phyloP scores from a whole-genome alignment of 1,284 basidiomycete genomes.

The Meira miltonrushii region DNA sequence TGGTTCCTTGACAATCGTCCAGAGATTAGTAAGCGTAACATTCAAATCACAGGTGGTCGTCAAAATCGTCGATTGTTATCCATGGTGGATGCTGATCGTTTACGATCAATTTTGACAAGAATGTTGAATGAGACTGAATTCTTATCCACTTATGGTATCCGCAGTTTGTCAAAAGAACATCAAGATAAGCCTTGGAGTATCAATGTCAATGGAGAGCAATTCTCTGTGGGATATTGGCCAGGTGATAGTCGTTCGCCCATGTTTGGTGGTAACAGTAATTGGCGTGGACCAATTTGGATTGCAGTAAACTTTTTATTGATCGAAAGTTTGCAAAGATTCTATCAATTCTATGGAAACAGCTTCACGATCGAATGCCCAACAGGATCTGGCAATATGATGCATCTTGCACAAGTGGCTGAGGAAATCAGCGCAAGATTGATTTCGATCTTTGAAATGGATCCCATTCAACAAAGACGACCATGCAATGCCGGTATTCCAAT shows the following conservation, averaged over 20 bases:
- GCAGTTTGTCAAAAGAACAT: conserved; percentile 78
- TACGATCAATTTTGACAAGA: conserved; percentile 81
- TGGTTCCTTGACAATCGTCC: conserved; percentile 95
- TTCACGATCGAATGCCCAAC: conserved; percentile 80
- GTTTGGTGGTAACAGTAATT: conserved; percentile 94
- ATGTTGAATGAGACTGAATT: conserved; percentile 87
- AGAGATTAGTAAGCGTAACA: conserved; percentile 78
- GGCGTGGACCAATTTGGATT: conserved; percentile 81
- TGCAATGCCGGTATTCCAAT: conserved; percentile 84
- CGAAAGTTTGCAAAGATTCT: conserved; percentile 89
- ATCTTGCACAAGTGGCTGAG: conserved; percentile 83
- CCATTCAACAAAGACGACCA: conserved; percentile 72
- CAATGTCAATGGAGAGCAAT: conserved; percentile 82
- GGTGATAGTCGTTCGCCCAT: conserved; percentile 93
- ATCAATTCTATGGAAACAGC: conserved; percentile 55
- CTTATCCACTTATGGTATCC: conserved; percentile 84
- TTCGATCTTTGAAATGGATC: conserved; percentile 86
- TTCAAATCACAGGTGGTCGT: conserved; percentile 74
- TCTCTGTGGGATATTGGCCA: conserved; percentile 94
- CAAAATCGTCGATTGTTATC: conserved; percentile 84
- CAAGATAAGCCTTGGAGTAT: conserved; percentile 91
- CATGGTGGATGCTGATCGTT: conserved; percentile 81
- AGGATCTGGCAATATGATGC: conserved; percentile 64
- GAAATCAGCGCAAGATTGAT: conserved; percentile 97
- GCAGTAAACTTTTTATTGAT: conserved; percentile 84